A percentile compares a stretch with the other conserved stretches of the same genome.
Evolutionary conservation across 192 early-diverging fungal species (phyloP).

Genomic region (Mortierella hygrophila): DNA sequence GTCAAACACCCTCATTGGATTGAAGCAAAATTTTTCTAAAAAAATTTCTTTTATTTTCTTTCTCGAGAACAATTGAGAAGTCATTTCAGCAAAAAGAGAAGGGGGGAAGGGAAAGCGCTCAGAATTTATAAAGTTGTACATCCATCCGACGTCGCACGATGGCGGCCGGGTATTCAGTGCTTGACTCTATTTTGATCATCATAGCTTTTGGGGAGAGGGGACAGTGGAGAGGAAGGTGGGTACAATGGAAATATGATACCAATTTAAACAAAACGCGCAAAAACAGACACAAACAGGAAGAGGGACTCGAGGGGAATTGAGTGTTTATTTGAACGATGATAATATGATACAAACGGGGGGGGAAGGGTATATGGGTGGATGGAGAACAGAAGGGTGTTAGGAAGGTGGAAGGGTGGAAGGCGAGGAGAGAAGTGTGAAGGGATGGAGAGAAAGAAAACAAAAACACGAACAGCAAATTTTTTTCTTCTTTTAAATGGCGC

Average conservation of each 20-base stretch:
- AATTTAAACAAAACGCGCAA: not conserved
- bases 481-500: constrained; percentile 3
- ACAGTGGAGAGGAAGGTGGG: not conserved
- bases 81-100: not conserved
- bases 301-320: not conserved
- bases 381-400: not conserved
- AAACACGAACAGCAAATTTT: constrained; percentile 8
- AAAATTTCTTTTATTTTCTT: not conserved
- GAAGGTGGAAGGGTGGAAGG: not conserved
- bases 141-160: constrained; percentile 59
- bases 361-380: not conserved
- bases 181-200: constrained; percentile 58
- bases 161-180: constrained; percentile 60
- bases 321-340: constrained; percentile 2
- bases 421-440: not conserved
- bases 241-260: not conserved
- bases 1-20: not conserved
- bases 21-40: not conserved
- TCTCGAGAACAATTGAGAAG: not conserved
- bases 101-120: constrained; percentile 28
- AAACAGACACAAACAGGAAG: constrained; percentile 6
- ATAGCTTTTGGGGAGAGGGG: constrained; percentile 26
- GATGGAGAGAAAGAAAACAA: not conserved
- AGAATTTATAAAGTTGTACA: constrained; percentile 56
- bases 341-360: not conserved